Evolutionary conservation across 495 filamentous ascomycete species (phyloP).

Genomic region (Hyphodiscus hymeniophilus): DNA sequence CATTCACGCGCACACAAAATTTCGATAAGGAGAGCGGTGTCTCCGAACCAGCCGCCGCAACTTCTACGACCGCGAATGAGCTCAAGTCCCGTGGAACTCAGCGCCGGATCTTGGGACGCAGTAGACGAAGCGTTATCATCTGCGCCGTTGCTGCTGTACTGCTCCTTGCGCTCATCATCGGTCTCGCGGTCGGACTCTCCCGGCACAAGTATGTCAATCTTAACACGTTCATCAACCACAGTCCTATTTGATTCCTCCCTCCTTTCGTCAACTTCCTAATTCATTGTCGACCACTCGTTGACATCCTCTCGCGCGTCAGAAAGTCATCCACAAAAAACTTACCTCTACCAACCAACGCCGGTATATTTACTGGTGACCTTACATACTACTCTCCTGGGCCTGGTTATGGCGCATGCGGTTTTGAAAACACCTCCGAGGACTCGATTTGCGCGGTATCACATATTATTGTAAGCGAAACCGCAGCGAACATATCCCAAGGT

Average conservation of each 20-base stretch:
- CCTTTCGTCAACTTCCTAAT: neutral
- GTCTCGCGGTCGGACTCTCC: conserved; percentile 1
- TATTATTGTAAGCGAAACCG: too few species aligned
- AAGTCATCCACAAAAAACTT: conserved; percentile 29
- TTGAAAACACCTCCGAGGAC: conserved; percentile 40
- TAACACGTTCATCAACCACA: neutral
- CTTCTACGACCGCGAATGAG: neutral
- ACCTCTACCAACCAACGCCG: conserved; percentile 44
- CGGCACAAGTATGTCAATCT: neutral
- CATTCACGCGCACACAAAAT: neutral
- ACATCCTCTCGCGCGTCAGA: conserved; percentile 1
- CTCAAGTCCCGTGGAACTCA: neutral
- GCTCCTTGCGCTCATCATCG: neutral
- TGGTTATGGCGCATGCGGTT: conserved; percentile 64
- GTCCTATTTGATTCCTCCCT: neutral
- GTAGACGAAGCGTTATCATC: neutral
- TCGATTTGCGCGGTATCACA: conserved; percentile 59
- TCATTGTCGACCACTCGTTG: neutral
- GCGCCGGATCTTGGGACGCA: neutral
- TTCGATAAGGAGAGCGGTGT: neutral
- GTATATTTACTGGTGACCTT: conserved; percentile 53
- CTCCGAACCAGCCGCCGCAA: neutral
- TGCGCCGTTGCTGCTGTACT: neutral
- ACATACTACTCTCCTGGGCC: conserved; percentile 64
- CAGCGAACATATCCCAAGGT: too few species aligned